Evolutionary conservation across 1,139 yeast genomes (phyloP), one percentile per base, ranked within the genome.

Genomic region (Candida sanyaensis): DNA sequence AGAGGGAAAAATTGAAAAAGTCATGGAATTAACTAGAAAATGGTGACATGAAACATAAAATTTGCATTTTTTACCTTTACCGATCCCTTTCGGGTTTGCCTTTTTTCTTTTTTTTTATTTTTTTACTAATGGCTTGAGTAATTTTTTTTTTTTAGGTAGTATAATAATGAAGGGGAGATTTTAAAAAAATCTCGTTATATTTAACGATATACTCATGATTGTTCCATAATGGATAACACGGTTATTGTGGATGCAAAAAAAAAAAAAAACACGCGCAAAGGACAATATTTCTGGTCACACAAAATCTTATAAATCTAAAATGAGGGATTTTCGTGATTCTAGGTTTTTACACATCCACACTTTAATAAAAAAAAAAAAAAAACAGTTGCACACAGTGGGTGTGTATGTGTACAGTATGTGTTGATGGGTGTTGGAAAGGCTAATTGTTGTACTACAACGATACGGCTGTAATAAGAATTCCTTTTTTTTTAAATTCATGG

Each of bases 231-330:
- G 33, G 37, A 41, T 24, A 21, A 23, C 26, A 24, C 43, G 43
- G 43, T 33, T 26, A 28, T 24, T 33, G 31, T 41, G 43, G 43
- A 41, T 41, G 43, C 43, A 41, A 41, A 41, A 41, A 39, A 31
- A n/a, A n/a, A 17, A 31, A 31, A 40, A 12, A 6, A 10, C 23
- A 32, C 17, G 13, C 31, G 29, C 24, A n/a, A 9, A 17, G 21
- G 21, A 17, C 21, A 17, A 17, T 17, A 17, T 17, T 3, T 17
- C 21, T 37, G 40, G 21, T 37, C 42, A 40, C 43, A 33, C 43
- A 32, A 33, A 31, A 33, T 10, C 4, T 17, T 17, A 17, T 17
- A 17, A 17, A 17, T 17, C 21, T 17, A 17, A 17, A 17, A 17
- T 17, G 21, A 17, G 21, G 21, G 21, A 17, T 17, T 17, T 17